Percentiles rank a stretch among this genome's conserved stretches.
phyloP scores from a whole-genome alignment of 768 basidiomycete species.

The Mycena rosella region DNA sequence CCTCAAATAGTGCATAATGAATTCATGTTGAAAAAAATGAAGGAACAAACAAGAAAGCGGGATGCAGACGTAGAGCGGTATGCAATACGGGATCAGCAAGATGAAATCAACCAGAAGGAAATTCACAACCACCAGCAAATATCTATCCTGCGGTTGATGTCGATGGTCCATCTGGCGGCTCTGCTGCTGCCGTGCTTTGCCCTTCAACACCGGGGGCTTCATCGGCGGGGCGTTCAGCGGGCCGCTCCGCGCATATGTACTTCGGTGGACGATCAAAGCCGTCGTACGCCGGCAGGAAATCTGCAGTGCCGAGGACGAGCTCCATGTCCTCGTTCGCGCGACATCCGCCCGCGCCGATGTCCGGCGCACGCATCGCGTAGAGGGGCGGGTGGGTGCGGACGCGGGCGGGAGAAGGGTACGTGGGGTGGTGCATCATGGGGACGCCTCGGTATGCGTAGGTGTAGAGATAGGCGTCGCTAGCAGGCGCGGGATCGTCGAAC shows the following conservation, averaged over 20 bases:
- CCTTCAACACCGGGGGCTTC: background rate
- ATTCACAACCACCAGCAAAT: too few species aligned
- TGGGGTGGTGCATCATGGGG: background rate
- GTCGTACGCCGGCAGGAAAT: conserved; percentile 11
- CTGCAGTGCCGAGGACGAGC: background rate
- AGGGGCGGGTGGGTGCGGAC: background rate
- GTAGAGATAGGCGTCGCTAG: background rate
- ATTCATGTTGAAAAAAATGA: too few species aligned
- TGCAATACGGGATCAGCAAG: too few species aligned
- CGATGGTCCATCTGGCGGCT: too few species aligned
- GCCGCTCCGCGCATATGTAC: background rate
- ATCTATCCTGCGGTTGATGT: too few species aligned
- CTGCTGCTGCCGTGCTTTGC: too few species aligned
- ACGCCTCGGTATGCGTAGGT: background rate
- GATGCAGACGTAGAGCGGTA: too few species aligned
- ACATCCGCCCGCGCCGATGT: background rate
- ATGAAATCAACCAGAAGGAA: too few species aligned
- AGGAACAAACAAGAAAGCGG: too few species aligned
- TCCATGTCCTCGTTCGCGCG: background rate
- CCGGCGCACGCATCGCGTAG: background rate
- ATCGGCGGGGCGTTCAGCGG: background rate
- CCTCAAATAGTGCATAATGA: too few species aligned
- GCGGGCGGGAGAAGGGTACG: background rate
- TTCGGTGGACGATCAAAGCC: conserved; percentile 5
- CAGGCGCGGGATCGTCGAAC: too few species aligned